Base-by-base conservation (phyloP, 768 basidiomycete genomes). In the Leccinellum rugosiceps region DNA sequence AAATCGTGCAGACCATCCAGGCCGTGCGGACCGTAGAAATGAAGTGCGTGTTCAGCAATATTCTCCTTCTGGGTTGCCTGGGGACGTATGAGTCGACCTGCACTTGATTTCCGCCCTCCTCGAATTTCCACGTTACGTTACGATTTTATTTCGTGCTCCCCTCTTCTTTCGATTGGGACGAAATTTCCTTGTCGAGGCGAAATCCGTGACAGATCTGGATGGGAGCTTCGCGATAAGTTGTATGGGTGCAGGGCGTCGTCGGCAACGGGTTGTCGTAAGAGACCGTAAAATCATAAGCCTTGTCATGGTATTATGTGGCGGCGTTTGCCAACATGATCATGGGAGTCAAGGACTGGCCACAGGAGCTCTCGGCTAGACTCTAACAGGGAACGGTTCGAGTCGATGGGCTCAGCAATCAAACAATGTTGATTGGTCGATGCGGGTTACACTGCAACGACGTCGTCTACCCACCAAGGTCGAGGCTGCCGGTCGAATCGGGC, bases 81-180 rank as follows among this genome's bases (percentile, higher is more conserved):
- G 53, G 50, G 52, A 57, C 54, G 50, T 53, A 47, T 59, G 41
- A 41, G 41, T 11, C n/a, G 48, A 55, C 55, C 46, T n/a, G 38
- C 45, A 26, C 54, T 56, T 50, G 53, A 50, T 66, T 64, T 69
- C 67, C 65, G 59, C 68, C 19, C 47, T 48, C 38, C 49, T 57
- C 38, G 19, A 44, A 50, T 57, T 64, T 68, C 66, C 62, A 66
- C 58, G 59, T 68, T 68, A 69, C 66, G 66, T 68, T 59, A 69
- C 58, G 54, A 6, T 52, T 50, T 44, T 43, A 2, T 45, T 56
- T 55, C 19, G 41, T 41, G 10, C n/a, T 10, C 59, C 59, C 65
- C 53, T 46, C 46, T 44, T 34, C 47, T 32, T 56, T 52, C 56
- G 23, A 50, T 48, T 46, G 38, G 48, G 11, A 57, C n/a, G 50